Evolutionary conservation across 371 early-diverging fungal species (phyloP).

Genomic region (Syncephalastrum contaminatum): DNA sequence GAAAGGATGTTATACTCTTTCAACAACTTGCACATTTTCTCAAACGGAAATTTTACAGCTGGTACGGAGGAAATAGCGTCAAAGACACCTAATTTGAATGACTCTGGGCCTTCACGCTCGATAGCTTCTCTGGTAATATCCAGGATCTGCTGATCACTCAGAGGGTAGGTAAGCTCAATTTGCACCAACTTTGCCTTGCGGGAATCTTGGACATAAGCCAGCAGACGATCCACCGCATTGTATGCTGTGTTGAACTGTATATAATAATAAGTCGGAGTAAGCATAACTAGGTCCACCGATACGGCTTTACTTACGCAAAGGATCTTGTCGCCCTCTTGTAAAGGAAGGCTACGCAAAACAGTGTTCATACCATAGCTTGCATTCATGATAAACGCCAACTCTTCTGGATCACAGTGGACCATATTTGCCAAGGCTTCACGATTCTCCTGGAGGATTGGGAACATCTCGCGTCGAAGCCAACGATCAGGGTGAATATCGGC

Average conservation of each 20-base stretch:
- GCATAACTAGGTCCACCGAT: too few species aligned
- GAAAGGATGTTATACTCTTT: slow-evolving; percentile 52
- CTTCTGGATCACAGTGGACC: slow-evolving; percentile 38
- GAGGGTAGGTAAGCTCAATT: slow-evolving; percentile 28
- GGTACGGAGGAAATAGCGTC: slow-evolving; percentile 63
- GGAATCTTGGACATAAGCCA: slow-evolving; percentile 35
- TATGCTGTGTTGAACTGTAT: slow-evolving; percentile 47
- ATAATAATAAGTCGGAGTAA: too few species aligned
- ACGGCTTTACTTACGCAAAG: slow-evolving; percentile 20
- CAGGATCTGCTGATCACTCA: slow-evolving; percentile 33
- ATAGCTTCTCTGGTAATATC: slow-evolving; percentile 24
- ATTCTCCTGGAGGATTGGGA: slow-evolving; percentile 10
- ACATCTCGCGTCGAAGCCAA: slow-evolving; percentile 16
- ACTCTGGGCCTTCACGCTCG: slow-evolving; percentile 18
- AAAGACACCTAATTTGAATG: slow-evolving; percentile 51
- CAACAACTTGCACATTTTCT: slow-evolving; percentile 49
- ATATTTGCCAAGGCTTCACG: slow-evolving; percentile 18
- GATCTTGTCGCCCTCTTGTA: slow-evolving; percentile 39
- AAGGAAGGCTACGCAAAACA: slow-evolving; percentile 36
- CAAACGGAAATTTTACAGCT: slow-evolving; percentile 57
- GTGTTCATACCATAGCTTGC: slow-evolving; percentile 44
- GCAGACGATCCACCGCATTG: slow-evolving; percentile 37
- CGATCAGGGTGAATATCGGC: slow-evolving; percentile 16
- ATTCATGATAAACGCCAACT: slow-evolving; percentile 45
- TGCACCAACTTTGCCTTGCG: slow-evolving; percentile 30